Evolutionary conservation across 1,284 basidiomycete genomes (phyloP), one percentile per base, ranked within the genome.

Genomic region (Tremellales sp.): DNA sequence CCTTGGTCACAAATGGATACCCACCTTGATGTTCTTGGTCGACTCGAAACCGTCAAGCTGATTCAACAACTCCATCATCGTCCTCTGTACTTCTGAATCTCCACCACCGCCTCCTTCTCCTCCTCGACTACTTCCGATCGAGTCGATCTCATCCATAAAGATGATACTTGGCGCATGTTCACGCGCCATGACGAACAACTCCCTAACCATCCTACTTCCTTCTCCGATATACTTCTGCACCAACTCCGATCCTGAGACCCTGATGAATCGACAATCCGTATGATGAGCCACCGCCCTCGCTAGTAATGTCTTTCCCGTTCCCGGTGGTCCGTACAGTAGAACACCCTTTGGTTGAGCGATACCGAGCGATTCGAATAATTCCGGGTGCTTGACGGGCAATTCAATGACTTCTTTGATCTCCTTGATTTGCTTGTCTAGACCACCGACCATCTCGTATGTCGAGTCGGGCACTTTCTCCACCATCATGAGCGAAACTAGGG

Each of bases 101-200:
- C 87, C 85, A 40, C 87, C 84, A 0, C 89, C 87, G 60, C 87
- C 84, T n/a, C n/a, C n/a, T n/a, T n/a, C n/a, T 62, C 92, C 90
- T 22, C 92, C 91, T 69, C 94, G 78, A 49, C 89, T 92, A 54
- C 87, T 90, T 47, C 94, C 94, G 65, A 98, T 98, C 21, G 89
- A 93, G 76, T 98, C 94, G 61, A 98, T 97, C 75, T 98, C 94
- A 76, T 98, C 94, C 91, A 98, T 97, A 79, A 98, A 97, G 70
- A 98, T 96, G 78, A 98, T 97, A 71, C 86, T 89, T n/a, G 96
- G 94, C 23, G 94, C 94, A 70, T 97, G 93, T 73, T 97, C 94
- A 58, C 93, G 78, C 2, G 96, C 94, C 94, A 97, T 97, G 57
- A 97, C 91, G 79, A 98, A 98, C 48, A 98, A 76, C 77, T 98